Base-by-base conservation (phyloP, 2,329 filamentous ascomycete genomes). In the Aspergillus vadensis region DNA sequence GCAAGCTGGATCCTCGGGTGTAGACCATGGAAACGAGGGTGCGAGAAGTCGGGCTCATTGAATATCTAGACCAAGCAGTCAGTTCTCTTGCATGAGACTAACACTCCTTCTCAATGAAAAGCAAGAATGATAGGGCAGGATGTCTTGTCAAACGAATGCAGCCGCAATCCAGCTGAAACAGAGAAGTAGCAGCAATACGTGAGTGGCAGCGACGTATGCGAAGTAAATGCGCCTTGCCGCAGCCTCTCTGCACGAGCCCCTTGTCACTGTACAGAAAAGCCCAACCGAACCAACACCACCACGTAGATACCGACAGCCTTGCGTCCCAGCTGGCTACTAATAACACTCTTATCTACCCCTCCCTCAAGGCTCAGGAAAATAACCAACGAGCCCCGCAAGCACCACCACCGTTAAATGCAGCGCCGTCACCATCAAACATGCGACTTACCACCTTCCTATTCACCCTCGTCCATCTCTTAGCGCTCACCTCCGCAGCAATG, bases 1-100 rank as follows among this genome's bases (percentile, higher is more conserved):
- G 32, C 66, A 71, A 30, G 67, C 69, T 14, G 62, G 64, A 6
- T 68, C 71, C 1, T 67, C 72, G 9, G 69, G 70, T 5, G 64
- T 69, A 14, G 70, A 74, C 47, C 25, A 50, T 30, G 47, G 47
- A 2, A 25, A 21, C 9, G 47, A 50, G 25, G 47, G 25, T 8
- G 25, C 47, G n/a, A 25, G 47, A n/a, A 50, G 27, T 27, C 47
- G 47, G 47, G 14, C 44, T 15, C 44, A 49, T 14, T 49, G 15
- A 50, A 19, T 32, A 36, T 14, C 10, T 36, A 50, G 47, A 50
- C 25, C 10, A 17, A 30, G 47, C 47, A 17, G 44, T 3, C 27
- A 49, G 15, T 6, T 50, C 66, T 47, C 67, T 55, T 7, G 50
- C 51, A 14, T 48, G 55, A 23, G 54, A 55, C 47, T 30, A 30